Base-by-base conservation (phyloP, 2,329 filamentous ascomycete species). In the Penicillium crustosum region DNA sequence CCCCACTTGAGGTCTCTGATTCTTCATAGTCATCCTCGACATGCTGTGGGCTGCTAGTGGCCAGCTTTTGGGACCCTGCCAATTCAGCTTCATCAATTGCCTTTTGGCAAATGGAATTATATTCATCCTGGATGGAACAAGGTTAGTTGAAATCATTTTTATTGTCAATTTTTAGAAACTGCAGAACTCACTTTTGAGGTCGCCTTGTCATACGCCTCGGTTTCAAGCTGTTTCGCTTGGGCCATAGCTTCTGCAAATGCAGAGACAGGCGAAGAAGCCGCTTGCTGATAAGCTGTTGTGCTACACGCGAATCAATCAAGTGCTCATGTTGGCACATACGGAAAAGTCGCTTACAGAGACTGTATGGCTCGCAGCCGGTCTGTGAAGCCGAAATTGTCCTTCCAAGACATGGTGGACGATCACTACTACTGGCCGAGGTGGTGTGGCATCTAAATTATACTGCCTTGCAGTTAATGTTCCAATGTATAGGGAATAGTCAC, bases 201-300 rank as follows among this genome's bases (percentile, higher is more conserved):
- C 6, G 76, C 74, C 55, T 70, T 64, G 38, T 69, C 64, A 58
- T 76, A 76, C n/a, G 75, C 73, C 49, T 75, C 69, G 33, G 54
- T 69, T 73, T 96, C 92, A 41, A 86, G 76, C 47, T 81, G 73
- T 67, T 88, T 88, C 21, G 90, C 90, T 61, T 83, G 78, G 35
- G 78, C 74, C 54, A 80, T 81, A 31, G 81, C 82, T 60, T 82
- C 80, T 31, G 75, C 68, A 53, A 79, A 73, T 12, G 75, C 75
- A 29, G 78, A 44, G 15, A 4, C 21, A 27, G 50, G 74, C 3
- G 75, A 72, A 57, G 79, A 77, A 55, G 79, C 73, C 21, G 74
- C 73, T 51, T 68, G 70, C 66, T 80, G 78, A 62, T 80, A 82
- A 41, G 79, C 81, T 35, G 78, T 75, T 27, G 78, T 78, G 59